These are phyloP conservation scores for Biscogniauxia marginata DNA, from an alignment of 2,329 filamentous ascomycete genomes.

Conservation along the genomic window DNA sequence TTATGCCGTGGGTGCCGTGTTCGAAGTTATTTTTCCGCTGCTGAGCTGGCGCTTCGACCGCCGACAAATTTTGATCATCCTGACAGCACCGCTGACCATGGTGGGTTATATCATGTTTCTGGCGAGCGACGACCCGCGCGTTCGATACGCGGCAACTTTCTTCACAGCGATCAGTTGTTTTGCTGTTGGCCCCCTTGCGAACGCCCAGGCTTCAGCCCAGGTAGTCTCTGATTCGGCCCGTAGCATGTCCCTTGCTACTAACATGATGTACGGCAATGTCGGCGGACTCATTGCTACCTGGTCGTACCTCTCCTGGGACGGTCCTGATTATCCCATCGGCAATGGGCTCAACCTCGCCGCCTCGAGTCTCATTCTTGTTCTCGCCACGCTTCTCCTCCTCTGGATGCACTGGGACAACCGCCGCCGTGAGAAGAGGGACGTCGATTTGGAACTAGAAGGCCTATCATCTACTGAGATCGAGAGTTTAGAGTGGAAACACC, in stretches of 20 bases:
- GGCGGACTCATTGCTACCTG: conserved; percentile 67
- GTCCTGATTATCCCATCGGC: conserved; percentile 66
- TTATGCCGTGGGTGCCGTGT: conserved; percentile 67
- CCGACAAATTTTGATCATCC: conserved; percentile 60
- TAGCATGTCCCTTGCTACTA: conserved; percentile 63
- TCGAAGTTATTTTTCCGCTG: conserved; percentile 61
- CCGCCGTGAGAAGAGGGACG: conserved; percentile 48
- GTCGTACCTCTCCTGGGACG: conserved; percentile 63
- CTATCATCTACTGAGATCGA: conserved; percentile 48
- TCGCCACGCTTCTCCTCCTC: conserved; percentile 45
- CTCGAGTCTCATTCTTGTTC: conserved; percentile 49
- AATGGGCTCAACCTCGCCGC: conserved; percentile 69
- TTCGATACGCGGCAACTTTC: conserved; percentile 70
- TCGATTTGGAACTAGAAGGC: conserved; percentile 52
- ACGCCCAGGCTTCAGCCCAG: conserved; percentile 67
- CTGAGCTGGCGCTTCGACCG: conserved; percentile 60
- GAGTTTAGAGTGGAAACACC: conserved; percentile 61
- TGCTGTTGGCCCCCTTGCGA: conserved; percentile 61
- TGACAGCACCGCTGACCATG: conserved; percentile 63
- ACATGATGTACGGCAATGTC: conserved; percentile 72
- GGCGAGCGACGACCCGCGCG: conserved; percentile 47
- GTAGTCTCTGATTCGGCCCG: conserved; percentile 70
- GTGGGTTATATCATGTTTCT: conserved; percentile 70
- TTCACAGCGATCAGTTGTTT: conserved; percentile 65
- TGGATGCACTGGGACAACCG: conserved; percentile 64